phyloP scores from a whole-genome alignment of 1,284 basidiomycete genomes.

The Leccinum fuscescens region DNA sequence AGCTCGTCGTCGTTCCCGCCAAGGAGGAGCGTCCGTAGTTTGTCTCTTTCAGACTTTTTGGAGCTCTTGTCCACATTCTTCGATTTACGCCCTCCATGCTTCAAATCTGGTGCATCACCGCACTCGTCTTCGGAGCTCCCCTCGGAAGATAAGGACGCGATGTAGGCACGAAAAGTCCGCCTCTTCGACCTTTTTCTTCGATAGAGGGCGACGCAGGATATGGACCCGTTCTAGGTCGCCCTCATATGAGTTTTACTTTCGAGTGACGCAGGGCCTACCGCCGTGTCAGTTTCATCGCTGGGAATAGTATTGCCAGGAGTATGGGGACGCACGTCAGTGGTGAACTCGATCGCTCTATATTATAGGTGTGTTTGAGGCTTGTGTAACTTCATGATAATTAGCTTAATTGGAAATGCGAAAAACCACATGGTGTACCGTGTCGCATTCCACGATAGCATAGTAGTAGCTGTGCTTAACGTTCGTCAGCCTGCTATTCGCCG shows the following conservation, averaged over 20 bases:
- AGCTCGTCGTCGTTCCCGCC: slow-evolving; percentile 59
- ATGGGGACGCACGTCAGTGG: slow-evolving; percentile 74
- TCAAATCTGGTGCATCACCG: not conserved
- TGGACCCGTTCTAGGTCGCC: slow-evolving; percentile 90
- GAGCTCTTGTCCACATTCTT: slow-evolving; percentile 25
- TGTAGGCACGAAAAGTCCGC: slow-evolving; percentile 78
- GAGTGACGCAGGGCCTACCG: slow-evolving; percentile 91
- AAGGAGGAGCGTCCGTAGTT: slow-evolving; percentile 74
- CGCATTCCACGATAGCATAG: slow-evolving; percentile 93
- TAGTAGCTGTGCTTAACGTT: slow-evolving; percentile 68
- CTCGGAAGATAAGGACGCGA: slow-evolving; percentile 74
- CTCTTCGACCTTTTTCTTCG: slow-evolving; percentile 86
- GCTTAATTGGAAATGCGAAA: too few species aligned
- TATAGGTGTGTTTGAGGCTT: slow-evolving; percentile 46
- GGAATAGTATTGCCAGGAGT: not conserved
- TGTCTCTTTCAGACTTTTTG: slow-evolving; percentile 56
- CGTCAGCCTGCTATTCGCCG: not conserved
- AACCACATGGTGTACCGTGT: slow-evolving; percentile 48
- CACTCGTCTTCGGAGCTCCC: slow-evolving; percentile 42
- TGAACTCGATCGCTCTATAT: slow-evolving; percentile 88
- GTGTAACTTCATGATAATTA: slow-evolving; percentile 27
- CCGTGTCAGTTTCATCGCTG: not conserved
- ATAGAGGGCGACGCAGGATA: slow-evolving; percentile 75
- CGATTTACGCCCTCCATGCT: not conserved
- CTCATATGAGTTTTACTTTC: slow-evolving; percentile 95